Percentiles rank a stretch among this genome's conserved stretches.
These are phyloP conservation scores for Theileria equi DNA, from an alignment of 169 alveolate species.

Conservation along the genomic window DNA sequence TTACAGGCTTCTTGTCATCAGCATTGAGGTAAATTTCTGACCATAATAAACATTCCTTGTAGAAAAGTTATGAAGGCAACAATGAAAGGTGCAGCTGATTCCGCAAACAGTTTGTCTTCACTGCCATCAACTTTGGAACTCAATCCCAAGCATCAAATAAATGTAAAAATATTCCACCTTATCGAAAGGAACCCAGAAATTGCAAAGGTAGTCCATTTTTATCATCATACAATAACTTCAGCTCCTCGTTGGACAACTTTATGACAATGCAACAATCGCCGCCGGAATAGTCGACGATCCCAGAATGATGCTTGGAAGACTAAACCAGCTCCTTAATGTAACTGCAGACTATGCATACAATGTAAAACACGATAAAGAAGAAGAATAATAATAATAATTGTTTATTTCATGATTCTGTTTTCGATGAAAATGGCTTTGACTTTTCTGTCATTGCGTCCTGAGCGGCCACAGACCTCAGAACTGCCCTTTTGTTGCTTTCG, in stretches of 20 bases:
- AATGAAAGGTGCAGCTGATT: conserved; percentile 71
- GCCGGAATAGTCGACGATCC: conserved; percentile 91
- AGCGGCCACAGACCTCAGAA: conserved; percentile 88
- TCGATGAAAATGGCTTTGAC: conserved; percentile 65
- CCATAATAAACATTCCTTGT: background rate
- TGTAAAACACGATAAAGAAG: conserved; percentile 22
- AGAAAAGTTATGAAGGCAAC: conserved; percentile 77
- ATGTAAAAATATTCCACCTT: conserved; percentile 67
- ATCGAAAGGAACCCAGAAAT: conserved; percentile 70
- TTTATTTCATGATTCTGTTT: background rate
- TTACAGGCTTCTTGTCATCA: conserved; percentile 83
- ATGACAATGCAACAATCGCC: conserved; percentile 88
- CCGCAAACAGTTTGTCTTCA: conserved; percentile 63
- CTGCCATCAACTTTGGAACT: conserved; percentile 82
- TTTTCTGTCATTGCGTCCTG: conserved; percentile 94
- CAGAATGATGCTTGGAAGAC: conserved; percentile 78
- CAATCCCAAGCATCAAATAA: conserved; percentile 76
- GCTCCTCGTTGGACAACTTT: conserved; percentile 73
- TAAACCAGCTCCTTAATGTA: conserved; percentile 74
- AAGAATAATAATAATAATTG: background rate
- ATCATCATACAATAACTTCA: conserved; percentile 10
- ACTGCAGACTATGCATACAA: conserved; percentile 79
- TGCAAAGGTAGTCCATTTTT: conserved; percentile 63
- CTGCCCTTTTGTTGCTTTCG: conserved; percentile 92
- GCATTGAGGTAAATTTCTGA: conserved; percentile 62